phyloP scores from a whole-genome alignment of 2,329 filamentous ascomycete species.

The Aspergillus viridinutans region DNA sequence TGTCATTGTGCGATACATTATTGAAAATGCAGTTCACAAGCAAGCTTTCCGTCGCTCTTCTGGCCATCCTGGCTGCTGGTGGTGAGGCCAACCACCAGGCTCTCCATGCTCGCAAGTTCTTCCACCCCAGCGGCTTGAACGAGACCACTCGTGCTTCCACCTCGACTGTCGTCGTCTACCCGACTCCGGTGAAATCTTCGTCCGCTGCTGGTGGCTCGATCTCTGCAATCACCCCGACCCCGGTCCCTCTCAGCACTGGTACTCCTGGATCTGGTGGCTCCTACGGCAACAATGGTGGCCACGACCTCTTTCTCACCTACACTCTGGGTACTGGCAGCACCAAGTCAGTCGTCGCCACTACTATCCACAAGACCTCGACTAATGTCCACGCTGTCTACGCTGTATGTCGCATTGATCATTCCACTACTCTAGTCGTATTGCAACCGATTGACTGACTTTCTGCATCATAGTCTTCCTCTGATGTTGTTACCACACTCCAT shows the following conservation, averaged over 20 bases:
- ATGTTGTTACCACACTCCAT: constrained; percentile 24
- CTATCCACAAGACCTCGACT: constrained; percentile 26
- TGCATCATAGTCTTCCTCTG: constrained; percentile 5
- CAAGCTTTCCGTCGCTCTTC: constrained; percentile 33
- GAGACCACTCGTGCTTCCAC: constrained; percentile 9
- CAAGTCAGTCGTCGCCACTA: constrained; percentile 35
- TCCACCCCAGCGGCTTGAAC: constrained; percentile 18
- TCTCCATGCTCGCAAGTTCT: constrained; percentile 21
- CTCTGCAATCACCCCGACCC: constrained; percentile 6
- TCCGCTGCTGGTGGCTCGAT: constrained; percentile 1
- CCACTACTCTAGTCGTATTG: background rate
- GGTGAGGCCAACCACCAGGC: constrained; percentile 30
- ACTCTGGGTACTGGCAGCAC: constrained; percentile 35
- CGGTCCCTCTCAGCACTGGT: constrained; percentile 22
- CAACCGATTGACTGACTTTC: background rate
- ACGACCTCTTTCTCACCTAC: constrained; percentile 36
- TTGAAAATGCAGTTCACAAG: constrained; percentile 34
- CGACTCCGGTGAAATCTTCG: constrained; percentile 12
- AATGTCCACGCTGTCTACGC: constrained; percentile 22
- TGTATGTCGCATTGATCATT: constrained; percentile 14
- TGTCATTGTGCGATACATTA: constrained; percentile 10
- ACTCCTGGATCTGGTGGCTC: constrained; percentile 9
- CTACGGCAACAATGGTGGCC: constrained; percentile 2
- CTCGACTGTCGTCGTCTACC: constrained; percentile 19
- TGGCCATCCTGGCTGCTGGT: constrained; percentile 33